Conservation (phyloP, 2,329 filamentous ascomycete genomes). For the Claviceps pusilla region DNA sequence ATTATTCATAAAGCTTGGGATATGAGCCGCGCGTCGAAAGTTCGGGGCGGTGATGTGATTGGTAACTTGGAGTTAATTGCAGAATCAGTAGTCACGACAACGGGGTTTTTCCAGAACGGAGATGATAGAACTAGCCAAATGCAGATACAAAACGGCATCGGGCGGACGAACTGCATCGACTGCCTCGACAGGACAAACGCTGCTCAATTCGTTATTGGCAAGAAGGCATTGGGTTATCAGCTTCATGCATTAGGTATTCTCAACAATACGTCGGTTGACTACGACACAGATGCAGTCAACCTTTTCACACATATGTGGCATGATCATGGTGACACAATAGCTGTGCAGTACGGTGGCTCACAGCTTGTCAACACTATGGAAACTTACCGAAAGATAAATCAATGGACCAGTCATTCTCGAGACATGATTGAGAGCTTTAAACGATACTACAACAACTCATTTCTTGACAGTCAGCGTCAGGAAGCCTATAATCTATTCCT, state of each 20-base stretch:
- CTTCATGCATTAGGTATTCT: slow-evolving; percentile 84
- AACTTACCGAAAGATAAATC: slow-evolving; percentile 96
- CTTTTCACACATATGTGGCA: slow-evolving; percentile 98
- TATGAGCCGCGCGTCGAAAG: slow-evolving; percentile 91
- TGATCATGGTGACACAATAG: slow-evolving; percentile 93
- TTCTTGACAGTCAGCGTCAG: slow-evolving; percentile 91
- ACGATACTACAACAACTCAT: slow-evolving; percentile 96
- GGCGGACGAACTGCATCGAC: slow-evolving; percentile 94
- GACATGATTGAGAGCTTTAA: slow-evolving; percentile 99
- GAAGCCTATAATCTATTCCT: slow-evolving; percentile 96
- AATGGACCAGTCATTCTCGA: slow-evolving; percentile 92
- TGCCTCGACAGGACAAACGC: slow-evolving; percentile 95
- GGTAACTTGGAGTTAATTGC: slow-evolving; percentile 79
- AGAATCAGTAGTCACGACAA: slow-evolving; percentile 69
- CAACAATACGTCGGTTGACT: slow-evolving; percentile 62
- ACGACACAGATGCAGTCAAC: slow-evolving; percentile 91
- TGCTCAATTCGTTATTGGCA: slow-evolving; percentile 94
- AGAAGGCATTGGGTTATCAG: slow-evolving; percentile 81
- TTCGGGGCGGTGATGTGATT: slow-evolving; percentile 85
- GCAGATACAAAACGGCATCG: slow-evolving; percentile 78
- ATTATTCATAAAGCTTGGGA: slow-evolving; percentile 95
- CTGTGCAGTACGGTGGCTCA: slow-evolving; percentile 91
- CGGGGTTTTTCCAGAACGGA: slow-evolving; percentile 91
- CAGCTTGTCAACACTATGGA: slow-evolving; percentile 99
- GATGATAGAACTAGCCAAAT: slow-evolving; percentile 47